A percentile compares a stretch with the other conserved stretches of the same genome.
Evolutionary conservation across 2,329 filamentous ascomycete genomes (phyloP).

Genomic region (Phialophora tarda): DNA sequence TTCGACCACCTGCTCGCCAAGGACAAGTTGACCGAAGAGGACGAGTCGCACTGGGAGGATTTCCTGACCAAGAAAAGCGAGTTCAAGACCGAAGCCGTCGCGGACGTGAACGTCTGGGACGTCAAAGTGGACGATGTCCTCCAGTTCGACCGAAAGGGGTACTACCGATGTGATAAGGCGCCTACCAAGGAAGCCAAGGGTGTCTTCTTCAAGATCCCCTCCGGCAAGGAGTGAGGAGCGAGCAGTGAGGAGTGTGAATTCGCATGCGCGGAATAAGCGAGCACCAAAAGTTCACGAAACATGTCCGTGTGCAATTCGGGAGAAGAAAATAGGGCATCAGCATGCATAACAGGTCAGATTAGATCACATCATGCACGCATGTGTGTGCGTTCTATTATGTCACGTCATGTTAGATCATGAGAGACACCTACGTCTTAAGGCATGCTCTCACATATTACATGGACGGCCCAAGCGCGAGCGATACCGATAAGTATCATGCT

Average conservation of each 20-base stretch:
- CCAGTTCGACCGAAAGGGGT: slow-evolving; percentile 86
- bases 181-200: slow-evolving; percentile 32
- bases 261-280: too few relatives aligned
- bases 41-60: slow-evolving; percentile 74
- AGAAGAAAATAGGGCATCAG: too few relatives aligned
- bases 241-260: background rate
- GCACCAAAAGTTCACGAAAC: too few relatives aligned
- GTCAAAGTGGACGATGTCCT: slow-evolving; percentile 84
- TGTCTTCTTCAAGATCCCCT: slow-evolving; percentile 41
- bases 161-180: slow-evolving; percentile 74
- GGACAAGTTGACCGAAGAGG: slow-evolving; percentile 81
- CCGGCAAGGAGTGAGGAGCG: slow-evolving; percentile 36
- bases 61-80: slow-evolving; percentile 75
- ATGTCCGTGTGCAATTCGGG: too few relatives aligned
- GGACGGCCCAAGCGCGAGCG: too few relatives aligned
- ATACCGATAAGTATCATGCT: too few relatives aligned
- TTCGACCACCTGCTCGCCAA: slow-evolving; percentile 96
- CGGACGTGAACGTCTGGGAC: slow-evolving; percentile 74
- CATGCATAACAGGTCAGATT: too few relatives aligned
- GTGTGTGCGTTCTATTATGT: too few relatives aligned
- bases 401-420: too few relatives aligned
- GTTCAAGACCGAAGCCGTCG: slow-evolving; percentile 70
- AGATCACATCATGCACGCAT: too few relatives aligned
- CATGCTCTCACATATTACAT: too few relatives aligned
- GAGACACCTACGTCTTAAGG: too few relatives aligned